Evolutionary conservation across 257 asterid species (phyloP), one percentile per base, ranked within the genome.

Genomic region (Penstemon eatonii): DNA sequence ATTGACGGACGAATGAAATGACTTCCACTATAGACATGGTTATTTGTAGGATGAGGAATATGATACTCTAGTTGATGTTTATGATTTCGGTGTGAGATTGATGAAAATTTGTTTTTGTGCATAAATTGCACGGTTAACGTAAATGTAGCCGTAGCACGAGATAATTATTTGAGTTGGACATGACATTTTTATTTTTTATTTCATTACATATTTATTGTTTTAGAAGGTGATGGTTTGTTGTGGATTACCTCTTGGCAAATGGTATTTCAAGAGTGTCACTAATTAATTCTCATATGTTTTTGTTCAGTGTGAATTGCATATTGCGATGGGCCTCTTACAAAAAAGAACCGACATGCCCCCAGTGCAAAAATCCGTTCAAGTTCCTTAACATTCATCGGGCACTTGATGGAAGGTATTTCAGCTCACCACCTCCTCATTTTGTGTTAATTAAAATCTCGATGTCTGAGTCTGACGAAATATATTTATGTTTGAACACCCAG

Each of bases 271-370:
- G n/a, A 6, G 47, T 33, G 55, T 68, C 63, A 40, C 61, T 74
- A 47, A 72, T 47, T 11, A 68, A 36, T 37, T 66, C n/a, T 1
- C 18, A 6, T 56, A 15, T 70, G 57, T 69, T 71, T 25, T 72
- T 80, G 33, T 78, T 63, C 85, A 93, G 96, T 41, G 94, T 90
- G 81, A 86, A 75, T 25, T 93, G 97, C 83, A 93, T 90, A 76
- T 82, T 93, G 70, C 86, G 88, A 7, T 93, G 98, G 97, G 96
- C 96, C 56, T 75, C 97, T 7, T 85, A 80, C 92, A 90, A 93
- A 73, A 84, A 79, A 53, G 86, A 90, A 59, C 85, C 92, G 10
- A 84, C 88, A 9, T 90, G 97, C 72, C 98, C 98, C 18, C 97
- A 90, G 79, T 93, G 98, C 73, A 93, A 90, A 71, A 71, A 75